Base-by-base conservation (phyloP, 495 filamentous ascomycete species). In the Aeminium ludgeri region DNA sequence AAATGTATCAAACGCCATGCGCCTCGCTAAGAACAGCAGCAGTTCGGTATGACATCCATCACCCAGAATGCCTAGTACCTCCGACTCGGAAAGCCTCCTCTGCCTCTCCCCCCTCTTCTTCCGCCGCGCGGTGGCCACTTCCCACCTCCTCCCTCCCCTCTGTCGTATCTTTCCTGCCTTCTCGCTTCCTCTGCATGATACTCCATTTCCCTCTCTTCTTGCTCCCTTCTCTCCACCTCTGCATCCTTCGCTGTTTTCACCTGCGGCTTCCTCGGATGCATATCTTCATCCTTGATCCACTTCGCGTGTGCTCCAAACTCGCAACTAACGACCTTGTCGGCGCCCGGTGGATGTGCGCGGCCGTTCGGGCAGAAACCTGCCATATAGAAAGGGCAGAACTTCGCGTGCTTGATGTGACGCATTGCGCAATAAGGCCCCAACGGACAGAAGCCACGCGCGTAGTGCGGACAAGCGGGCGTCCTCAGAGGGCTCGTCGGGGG, bases 311-410 rank as follows among this genome's bases (percentile, higher is more conserved):
- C 81, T 20, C 86, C 76, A 44, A 71, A 69, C 54, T 74, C 71
- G 57, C 91, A 96, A 0, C 40, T 40, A 12, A 51, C 44, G 19
- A 51, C 48, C 35, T 39, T 39, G 30, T 45, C 48, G 23, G n/a
- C 5, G 10, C 45, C 51, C 12, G 47, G 47, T 20, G 49, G 36
- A 18, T 42, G 35, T n/a, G 44, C 57, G 44, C 70, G 73, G 10
- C 86, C 86, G 44, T 91, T 78, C 0, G 89, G 89, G 55, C 89
- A 97, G 61, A 97, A 97, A 1, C 91, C 91, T 1, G 83, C 82
- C 20, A 96, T 66, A 52, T 91, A 97, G 59, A 73, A 92, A n/a
- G 63, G 59, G 57, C 89, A 97, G 1, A 93, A 54, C 28, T 52
- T 60, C 31, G 70, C 70, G 25, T 82, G 74, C 23, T 74, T 62